Percentiles rank a stretch among this genome's conserved stretches.
Conservation (phyloP, 2,329 filamentous ascomycete genomes). For the Phyllosticta citribraziliensis region DNA sequence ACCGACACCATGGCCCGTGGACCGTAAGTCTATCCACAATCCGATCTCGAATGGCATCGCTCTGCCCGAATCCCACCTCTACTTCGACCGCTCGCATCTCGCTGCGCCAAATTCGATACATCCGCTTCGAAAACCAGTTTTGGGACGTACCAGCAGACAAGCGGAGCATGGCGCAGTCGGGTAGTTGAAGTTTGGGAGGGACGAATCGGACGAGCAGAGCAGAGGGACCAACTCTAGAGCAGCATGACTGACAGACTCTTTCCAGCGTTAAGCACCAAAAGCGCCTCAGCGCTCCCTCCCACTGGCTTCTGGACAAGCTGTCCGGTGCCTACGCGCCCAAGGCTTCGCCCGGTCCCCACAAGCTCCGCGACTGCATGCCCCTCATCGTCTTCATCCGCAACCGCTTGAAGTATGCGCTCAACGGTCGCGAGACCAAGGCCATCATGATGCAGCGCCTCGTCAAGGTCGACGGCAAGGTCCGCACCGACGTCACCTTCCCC, state of each 20-base stretch:
- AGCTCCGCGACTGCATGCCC: conserved; percentile 97
- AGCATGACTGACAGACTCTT: conserved; percentile 1
- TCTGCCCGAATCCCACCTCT: not conserved
- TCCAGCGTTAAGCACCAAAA: conserved; percentile 98
- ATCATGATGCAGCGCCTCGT: conserved; percentile 99
- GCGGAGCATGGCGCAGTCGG: not conserved
- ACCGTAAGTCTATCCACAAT: conserved; percentile 41
- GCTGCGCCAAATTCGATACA: not conserved
- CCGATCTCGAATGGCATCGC: not conserved
- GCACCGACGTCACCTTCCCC: conserved; percentile 96
- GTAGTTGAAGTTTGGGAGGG: not conserved
- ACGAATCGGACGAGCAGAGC: not conserved
- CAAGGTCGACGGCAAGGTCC: conserved; percentile 99
- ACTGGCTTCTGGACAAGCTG: conserved; percentile 99
- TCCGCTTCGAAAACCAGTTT: not conserved
- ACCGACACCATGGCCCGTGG: conserved; percentile 54
- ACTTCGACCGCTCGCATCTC: not conserved
- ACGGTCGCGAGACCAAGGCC: conserved; percentile 92
- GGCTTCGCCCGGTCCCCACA: conserved; percentile 84
- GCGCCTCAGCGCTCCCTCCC: conserved; percentile 96
- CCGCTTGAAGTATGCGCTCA: conserved; percentile 99
- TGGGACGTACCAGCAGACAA: not conserved
- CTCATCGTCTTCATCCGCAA: conserved; percentile 95
- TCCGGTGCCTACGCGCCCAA: conserved; percentile 66
- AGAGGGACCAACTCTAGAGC: not conserved